Conservation (phyloP, 805 yeast genomes). For the Yamadazyma paraphyllophila region DNA sequence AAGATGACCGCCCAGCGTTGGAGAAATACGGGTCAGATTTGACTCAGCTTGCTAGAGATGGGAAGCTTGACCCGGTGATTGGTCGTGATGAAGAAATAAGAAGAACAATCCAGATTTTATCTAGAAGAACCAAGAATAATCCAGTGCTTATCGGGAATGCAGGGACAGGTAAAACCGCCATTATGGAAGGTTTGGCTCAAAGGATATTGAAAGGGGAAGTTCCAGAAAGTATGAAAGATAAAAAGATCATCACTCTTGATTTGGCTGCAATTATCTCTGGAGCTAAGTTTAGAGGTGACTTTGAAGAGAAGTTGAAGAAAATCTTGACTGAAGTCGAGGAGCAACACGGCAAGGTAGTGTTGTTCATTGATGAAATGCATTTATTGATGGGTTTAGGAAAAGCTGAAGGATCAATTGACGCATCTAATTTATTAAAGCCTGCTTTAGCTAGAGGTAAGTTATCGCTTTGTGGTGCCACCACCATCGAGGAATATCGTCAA, state of each 20-base stretch:
- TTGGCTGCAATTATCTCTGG: slow-evolving; percentile 89
- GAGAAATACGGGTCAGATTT: slow-evolving; percentile 83
- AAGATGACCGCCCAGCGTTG: slow-evolving; percentile 66
- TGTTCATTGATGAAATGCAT: slow-evolving; percentile 90
- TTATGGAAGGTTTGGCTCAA: slow-evolving; percentile 96
- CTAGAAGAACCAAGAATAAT: slow-evolving; percentile 91
- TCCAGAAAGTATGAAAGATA: slow-evolving; percentile 89
- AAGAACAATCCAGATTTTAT: slow-evolving; percentile 86
- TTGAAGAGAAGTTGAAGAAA: slow-evolving; percentile 82
- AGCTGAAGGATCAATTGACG: slow-evolving; percentile 93
- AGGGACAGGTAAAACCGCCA: slow-evolving; percentile 97
- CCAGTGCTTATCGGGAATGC: slow-evolving; percentile 96
- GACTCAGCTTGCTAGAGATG: slow-evolving; percentile 82
- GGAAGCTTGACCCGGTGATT: slow-evolving; percentile 93
- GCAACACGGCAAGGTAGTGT: slow-evolving; percentile 68
- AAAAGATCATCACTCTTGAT: slow-evolving; percentile 79
- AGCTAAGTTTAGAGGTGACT: slow-evolving; percentile 94
- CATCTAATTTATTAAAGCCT: slow-evolving; percentile 89
- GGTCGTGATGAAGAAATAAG: slow-evolving; percentile 96
- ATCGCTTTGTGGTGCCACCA: slow-evolving; percentile 95
- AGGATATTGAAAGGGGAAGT: slow-evolving; percentile 88
- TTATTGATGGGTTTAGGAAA: slow-evolving; percentile 87
- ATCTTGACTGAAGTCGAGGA: slow-evolving; percentile 84
- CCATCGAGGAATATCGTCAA: slow-evolving; percentile 87
- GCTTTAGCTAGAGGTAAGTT: slow-evolving; percentile 89